Conservation (phyloP, 108 stramenopile genomes). For the Conticribra weissflogii region DNA sequence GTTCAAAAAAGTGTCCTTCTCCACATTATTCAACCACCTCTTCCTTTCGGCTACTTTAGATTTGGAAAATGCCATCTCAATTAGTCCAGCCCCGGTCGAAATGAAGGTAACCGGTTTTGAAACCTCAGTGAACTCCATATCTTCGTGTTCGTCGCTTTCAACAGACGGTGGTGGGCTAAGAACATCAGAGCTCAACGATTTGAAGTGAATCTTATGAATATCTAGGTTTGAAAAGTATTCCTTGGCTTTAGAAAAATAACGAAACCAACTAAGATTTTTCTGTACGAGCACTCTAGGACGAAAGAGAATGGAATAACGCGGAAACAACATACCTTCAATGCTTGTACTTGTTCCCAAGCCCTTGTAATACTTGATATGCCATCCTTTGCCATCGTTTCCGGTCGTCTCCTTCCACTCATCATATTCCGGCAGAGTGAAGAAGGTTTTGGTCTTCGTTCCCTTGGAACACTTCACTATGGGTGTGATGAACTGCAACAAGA, state of each 20-base stretch:
- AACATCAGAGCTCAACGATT: slow-evolving; percentile 58
- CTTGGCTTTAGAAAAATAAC: slow-evolving; percentile 40
- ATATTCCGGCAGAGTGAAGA: slow-evolving; percentile 97
- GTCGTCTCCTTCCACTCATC: slow-evolving; percentile 89
- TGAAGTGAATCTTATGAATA: slow-evolving; percentile 75
- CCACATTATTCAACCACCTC: slow-evolving; percentile 82
- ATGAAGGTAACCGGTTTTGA: slow-evolving; percentile 28
- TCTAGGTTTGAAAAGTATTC: slow-evolving; percentile 85
- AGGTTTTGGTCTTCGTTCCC: slow-evolving; percentile 79
- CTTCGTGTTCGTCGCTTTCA: slow-evolving; percentile 43
- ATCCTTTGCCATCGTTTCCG: slow-evolving; percentile 92
- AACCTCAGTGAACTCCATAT: slow-evolving; percentile 18
- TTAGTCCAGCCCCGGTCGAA: slow-evolving; percentile 77
- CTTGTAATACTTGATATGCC: slow-evolving; percentile 98
- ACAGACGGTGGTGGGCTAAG: too few relatives aligned
- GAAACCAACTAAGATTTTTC: too few relatives aligned
- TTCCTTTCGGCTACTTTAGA: slow-evolving; percentile 94
- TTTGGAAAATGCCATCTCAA: slow-evolving; percentile 99
- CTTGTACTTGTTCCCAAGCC: slow-evolving; percentile 97
- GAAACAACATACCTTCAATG: slow-evolving; percentile 94
- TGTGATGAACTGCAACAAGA: slow-evolving; percentile 99
- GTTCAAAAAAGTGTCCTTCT: slow-evolving; percentile 90
- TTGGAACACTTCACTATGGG: slow-evolving; percentile 98
- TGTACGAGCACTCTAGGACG: too few relatives aligned
- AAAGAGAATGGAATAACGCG: too few relatives aligned